Evolutionary conservation across 495 filamentous ascomycete species (phyloP).

Genomic region (Talaromyces liani): DNA sequence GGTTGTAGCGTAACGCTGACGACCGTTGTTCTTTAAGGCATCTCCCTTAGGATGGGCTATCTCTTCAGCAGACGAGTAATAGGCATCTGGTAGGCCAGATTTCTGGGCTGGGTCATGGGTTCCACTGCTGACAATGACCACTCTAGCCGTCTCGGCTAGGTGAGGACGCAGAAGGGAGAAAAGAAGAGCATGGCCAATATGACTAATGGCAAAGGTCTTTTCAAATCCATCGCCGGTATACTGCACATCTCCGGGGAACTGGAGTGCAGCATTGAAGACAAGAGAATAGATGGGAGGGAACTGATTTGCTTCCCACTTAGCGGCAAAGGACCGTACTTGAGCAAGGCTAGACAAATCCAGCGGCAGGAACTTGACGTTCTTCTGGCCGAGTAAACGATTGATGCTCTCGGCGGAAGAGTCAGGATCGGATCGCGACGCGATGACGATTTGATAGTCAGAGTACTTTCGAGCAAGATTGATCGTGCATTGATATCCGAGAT

Average conservation of each 20-base stretch:
- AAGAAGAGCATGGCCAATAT: slow-evolving; percentile 40
- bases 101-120: slow-evolving; percentile 29
- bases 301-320: slow-evolving; percentile 25
- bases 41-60: slow-evolving; percentile 21
- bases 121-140: slow-evolving; percentile 29
- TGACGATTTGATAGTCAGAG: slow-evolving; percentile 27
- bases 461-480: slow-evolving; percentile 21
- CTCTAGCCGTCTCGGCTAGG: slow-evolving; percentile 39
- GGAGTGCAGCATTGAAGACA: slow-evolving; percentile 40
- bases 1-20: slow-evolving; percentile 23
- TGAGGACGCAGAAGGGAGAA: slow-evolving; percentile 40
- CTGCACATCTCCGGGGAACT: slow-evolving; percentile 23
- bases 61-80: slow-evolving; percentile 22
- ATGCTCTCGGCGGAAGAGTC: slow-evolving; percentile 30
- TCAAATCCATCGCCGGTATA: slow-evolving; percentile 35
- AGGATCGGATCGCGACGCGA: slow-evolving; percentile 33
- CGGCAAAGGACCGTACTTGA: slow-evolving; percentile 30
- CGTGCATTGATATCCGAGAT: slow-evolving; percentile 28
- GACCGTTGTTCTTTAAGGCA: slow-evolving; percentile 14
- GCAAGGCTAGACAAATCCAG: slow-evolving; percentile 35
- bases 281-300: slow-evolving; percentile 36
- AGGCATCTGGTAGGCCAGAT: slow-evolving; percentile 19
- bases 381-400: slow-evolving; percentile 19
- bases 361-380: slow-evolving; percentile 30
- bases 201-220: slow-evolving; percentile 32